Evolutionary conservation across 1,284 basidiomycete species (phyloP).

Genomic region (Sporisorium exsertum): DNA sequence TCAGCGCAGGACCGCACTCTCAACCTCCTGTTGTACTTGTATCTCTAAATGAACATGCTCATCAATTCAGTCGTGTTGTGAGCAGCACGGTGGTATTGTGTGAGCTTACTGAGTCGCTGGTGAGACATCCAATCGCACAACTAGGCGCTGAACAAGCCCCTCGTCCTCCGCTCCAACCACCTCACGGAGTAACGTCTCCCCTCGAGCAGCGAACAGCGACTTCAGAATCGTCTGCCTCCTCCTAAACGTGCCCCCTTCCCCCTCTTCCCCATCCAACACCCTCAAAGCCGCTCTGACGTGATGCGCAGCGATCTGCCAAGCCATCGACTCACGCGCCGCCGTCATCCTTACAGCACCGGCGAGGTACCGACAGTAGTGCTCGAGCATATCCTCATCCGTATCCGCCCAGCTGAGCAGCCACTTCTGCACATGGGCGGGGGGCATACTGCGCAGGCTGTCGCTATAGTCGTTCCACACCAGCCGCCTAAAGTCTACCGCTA

Average conservation of each 20-base stretch:
- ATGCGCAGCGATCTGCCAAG: conserved; percentile 80
- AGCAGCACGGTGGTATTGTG: no score
- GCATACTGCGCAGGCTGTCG: conserved; percentile 70
- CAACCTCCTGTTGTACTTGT: conserved; percentile 28
- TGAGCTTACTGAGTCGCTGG: not conserved
- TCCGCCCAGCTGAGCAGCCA: conserved; percentile 82
- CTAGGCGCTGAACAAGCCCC: conserved; percentile 12
- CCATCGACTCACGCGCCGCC: conserved; percentile 71
- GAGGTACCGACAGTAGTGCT: conserved; percentile 71
- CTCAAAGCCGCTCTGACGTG: conserved; percentile 73
- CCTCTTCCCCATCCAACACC: not conserved
- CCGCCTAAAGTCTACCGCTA: conserved; percentile 82
- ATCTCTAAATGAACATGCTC: conserved; percentile 4
- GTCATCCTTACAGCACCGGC: conserved; percentile 66
- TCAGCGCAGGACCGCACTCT: not conserved
- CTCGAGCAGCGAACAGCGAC: conserved; percentile 19
- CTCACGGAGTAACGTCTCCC: conserved; percentile 19
- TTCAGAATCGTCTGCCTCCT: conserved; percentile 21
- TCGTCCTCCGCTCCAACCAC: conserved; percentile 3
- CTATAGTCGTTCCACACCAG: conserved; percentile 85
- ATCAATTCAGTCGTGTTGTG: no score
- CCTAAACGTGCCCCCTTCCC: not conserved
- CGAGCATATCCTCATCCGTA: conserved; percentile 76
- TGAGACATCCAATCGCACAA: conserved; percentile 4
- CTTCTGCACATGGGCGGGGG: conserved; percentile 38